A percentile compares a stretch with the other conserved stretches of the same genome.
phyloP scores from a whole-genome alignment of 768 basidiomycete species.

The Boletus speciosus region DNA sequence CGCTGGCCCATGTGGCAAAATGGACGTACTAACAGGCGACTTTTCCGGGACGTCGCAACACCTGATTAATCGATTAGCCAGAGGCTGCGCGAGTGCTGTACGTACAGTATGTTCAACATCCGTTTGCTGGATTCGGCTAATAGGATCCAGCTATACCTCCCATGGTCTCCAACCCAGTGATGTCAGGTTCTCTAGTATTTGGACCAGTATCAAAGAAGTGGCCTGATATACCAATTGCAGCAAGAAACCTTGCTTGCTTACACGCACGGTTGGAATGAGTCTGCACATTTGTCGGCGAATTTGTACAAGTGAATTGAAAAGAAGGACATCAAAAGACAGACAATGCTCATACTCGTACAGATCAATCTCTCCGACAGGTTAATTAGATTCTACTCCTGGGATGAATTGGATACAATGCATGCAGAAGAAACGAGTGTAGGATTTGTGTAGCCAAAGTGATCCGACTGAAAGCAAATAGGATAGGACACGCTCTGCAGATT shows the following conservation, averaged over 20 bases:
- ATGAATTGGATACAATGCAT: background rate
- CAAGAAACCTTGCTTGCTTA: background rate
- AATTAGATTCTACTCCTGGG: background rate
- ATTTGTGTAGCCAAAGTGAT: background rate
- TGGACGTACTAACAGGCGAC: no score
- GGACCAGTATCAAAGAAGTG: no score
- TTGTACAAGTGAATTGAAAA: slow-evolving; percentile 3
- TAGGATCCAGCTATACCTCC: background rate
- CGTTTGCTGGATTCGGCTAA: no score
- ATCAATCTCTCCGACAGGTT: background rate
- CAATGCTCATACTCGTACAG: slow-evolving; percentile 8
- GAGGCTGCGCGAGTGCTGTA: no score
- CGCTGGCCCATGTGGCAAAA: no score
- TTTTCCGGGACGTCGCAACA: no score
- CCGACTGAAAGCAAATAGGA: background rate
- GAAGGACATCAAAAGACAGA: background rate
- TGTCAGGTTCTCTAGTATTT: background rate
- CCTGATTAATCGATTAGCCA: no score
- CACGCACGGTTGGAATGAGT: background rate
- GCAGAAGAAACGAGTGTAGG: background rate
- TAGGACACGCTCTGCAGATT: background rate
- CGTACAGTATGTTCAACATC: background rate
- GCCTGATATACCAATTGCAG: background rate
- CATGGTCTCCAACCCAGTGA: background rate
- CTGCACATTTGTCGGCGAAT: no score